These are phyloP conservation scores for Conringia planisiliqua DNA, from an alignment of 345 rosid genomes.

Conservation along the genomic window DNA sequence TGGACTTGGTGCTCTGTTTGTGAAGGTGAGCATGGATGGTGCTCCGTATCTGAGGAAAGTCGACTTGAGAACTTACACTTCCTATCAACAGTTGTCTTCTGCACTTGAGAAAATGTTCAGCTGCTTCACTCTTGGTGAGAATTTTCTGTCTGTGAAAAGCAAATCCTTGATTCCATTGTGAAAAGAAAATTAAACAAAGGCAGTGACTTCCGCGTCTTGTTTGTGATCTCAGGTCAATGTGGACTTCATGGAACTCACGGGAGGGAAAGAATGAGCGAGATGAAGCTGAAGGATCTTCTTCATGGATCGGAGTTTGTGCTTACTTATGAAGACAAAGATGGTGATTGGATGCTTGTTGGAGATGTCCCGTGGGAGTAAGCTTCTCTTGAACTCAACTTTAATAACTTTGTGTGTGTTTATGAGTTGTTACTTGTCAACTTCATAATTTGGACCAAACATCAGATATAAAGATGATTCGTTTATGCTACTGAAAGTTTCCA, in stretches of 20 bases:
- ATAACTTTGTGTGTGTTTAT: neutral
- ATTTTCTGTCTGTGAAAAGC: neutral
- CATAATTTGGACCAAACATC: neutral
- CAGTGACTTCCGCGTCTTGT: neutral
- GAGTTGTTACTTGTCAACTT: neutral
- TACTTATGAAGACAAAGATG: conserved; percentile 88
- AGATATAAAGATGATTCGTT: neutral
- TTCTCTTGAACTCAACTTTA: conserved; percentile 4
- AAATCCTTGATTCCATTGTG: neutral
- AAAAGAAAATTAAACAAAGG: neutral
- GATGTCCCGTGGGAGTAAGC: conserved; percentile 99
- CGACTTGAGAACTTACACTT: conserved; percentile 64
- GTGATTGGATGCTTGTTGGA: conserved; percentile 97
- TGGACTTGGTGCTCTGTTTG: conserved; percentile 61
- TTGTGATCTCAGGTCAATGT: conserved; percentile 58
- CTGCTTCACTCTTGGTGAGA: conserved; percentile 81
- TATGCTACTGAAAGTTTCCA: too few species aligned
- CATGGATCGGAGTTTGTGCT: conserved; percentile 88
- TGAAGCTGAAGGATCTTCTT: conserved; percentile 69
- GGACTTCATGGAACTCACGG: conserved; percentile 60
- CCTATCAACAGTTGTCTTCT: conserved; percentile 68
- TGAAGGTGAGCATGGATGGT: conserved; percentile 96
- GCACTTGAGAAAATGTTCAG: conserved; percentile 96
- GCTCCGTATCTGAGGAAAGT: conserved; percentile 94
- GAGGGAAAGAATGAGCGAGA: conserved; percentile 67